Base-by-base conservation (phyloP, 352 stramenopile species). In the Globisporangium splendens region DNA sequence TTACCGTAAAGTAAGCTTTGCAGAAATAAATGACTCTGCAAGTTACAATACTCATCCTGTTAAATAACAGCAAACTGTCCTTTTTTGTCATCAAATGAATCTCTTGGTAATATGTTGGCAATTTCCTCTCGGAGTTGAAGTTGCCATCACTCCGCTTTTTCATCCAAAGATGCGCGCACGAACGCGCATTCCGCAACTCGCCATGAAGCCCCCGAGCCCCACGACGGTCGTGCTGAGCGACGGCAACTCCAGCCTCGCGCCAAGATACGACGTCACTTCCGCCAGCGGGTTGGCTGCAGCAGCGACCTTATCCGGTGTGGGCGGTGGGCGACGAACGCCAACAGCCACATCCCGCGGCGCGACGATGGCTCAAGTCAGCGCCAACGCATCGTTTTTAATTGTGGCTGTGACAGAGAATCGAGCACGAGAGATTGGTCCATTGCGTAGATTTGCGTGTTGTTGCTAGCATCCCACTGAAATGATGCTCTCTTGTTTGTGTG, bases 401-500 rank as follows among this genome's bases (percentile, higher is more conserved):
- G 59, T 33, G 1, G 50, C 59, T 10, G 59, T 65, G 43, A 41
- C 59, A 2, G 59, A 65, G n/a, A 65, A 65, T 46, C 50, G 50
- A 28, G 59, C 59, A 21, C 44, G 59, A 33, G 59, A 65, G 39
- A 55, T 65, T 31, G 59, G 59, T 65, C 3, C 13, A 28, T 22
- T 6, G 20, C 24, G n/a, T 35, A 35, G 28, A 8, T 35, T n/a
- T 22, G 42, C 38, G 15, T 14, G n/a, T 20, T 39, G 3, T 35
- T 35, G 28, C 2, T 35, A 35, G 28, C 7, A 10, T 35, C 28
- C 28, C 28, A 35, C 13, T 38, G 10, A 35, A 31, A 35, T 24
- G n/a, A 15, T 59, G 12, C 38, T 50, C 7, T 46, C 7, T 21
- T 52, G 24, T 24, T n/a, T 6, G 10, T 24, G 5, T 38, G 52